phyloP scores from a whole-genome alignment of 1,284 basidiomycete genomes.

The Puccinia brachypodii region DNA sequence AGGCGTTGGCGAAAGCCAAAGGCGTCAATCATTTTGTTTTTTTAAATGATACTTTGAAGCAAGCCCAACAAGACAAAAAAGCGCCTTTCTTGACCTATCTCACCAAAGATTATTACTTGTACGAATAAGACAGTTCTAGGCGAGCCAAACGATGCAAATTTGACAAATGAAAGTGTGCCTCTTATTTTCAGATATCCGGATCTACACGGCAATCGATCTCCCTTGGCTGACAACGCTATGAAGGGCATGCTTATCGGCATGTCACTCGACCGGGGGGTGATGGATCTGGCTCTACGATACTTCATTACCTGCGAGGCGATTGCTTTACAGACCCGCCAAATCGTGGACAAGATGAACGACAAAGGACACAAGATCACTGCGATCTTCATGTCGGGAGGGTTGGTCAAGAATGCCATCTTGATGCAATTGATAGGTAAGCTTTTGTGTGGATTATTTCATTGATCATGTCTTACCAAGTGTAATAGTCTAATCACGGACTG shows the following conservation, averaged over 20 bases:
- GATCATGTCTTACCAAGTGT: neutral
- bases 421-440: slow-evolving; percentile 49
- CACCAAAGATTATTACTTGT: slow-evolving; percentile 55
- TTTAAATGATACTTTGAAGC: slow-evolving; percentile 53
- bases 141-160: neutral
- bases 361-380: slow-evolving; percentile 79
- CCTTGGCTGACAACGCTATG: slow-evolving; percentile 91
- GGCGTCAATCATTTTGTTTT: slow-evolving; percentile 52
- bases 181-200: slow-evolving; percentile 39
- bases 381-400: slow-evolving; percentile 77
- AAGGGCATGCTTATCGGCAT: slow-evolving; percentile 86
- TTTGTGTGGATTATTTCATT: neutral
- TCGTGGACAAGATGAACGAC: slow-evolving; percentile 84
- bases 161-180: neutral
- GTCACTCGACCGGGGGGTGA: slow-evolving; percentile 72
- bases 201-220: slow-evolving; percentile 80
- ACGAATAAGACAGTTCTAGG: slow-evolving; percentile 52
- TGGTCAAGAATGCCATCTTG: slow-evolving; percentile 55
- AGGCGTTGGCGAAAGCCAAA: slow-evolving; percentile 51
- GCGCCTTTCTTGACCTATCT: slow-evolving; percentile 52
- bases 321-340: slow-evolving; percentile 91
- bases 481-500: slow-evolving; percentile 58
- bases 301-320: slow-evolving; percentile 90
- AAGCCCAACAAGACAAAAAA: slow-evolving; percentile 49
- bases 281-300: slow-evolving; percentile 85